These are phyloP conservation scores for Eucommia ulmoides DNA, from an alignment of 257 asterid genomes.

Conservation along the genomic window DNA sequence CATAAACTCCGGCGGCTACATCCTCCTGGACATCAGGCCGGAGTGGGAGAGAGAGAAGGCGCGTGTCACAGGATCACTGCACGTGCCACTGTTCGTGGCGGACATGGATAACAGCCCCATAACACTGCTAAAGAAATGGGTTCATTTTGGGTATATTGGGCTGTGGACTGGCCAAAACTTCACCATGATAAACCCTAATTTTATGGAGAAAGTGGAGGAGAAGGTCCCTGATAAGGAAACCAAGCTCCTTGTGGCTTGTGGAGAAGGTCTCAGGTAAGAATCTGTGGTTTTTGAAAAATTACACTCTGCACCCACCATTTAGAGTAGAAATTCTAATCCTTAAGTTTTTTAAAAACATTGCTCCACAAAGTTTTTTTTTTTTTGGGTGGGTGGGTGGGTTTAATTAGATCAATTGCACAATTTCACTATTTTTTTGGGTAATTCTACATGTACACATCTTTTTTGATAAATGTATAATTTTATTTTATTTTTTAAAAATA, in stretches of 20 bases:
- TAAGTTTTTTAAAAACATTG: no score
- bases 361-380: no score
- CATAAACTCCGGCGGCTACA: constrained; percentile 54
- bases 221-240: constrained; percentile 53
- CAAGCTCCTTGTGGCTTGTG: constrained; percentile 81
- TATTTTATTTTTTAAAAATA: no score
- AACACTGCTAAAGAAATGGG: constrained; percentile 83
- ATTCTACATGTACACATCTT: no score
- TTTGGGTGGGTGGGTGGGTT: no score
- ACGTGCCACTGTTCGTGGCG: constrained; percentile 78
- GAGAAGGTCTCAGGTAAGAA: constrained; percentile 94
- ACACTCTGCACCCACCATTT: no score
- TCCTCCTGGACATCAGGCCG: constrained; percentile 76
- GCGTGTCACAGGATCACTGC: constrained; percentile 58
- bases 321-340: no score
- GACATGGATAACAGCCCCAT: constrained; percentile 66
- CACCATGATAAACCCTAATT: constrained; percentile 56
- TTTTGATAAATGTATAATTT: no score
- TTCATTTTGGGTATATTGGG: constrained; percentile 87
- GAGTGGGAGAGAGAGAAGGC: constrained; percentile 88
- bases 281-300: no score
- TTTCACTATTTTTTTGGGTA: no score
- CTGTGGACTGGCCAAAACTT: constrained; percentile 87
- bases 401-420: no score
- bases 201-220: constrained; percentile 41